These are phyloP conservation scores for Calocybe gangraenosa DNA, from an alignment of 768 basidiomycete genomes.

Conservation along the genomic window DNA sequence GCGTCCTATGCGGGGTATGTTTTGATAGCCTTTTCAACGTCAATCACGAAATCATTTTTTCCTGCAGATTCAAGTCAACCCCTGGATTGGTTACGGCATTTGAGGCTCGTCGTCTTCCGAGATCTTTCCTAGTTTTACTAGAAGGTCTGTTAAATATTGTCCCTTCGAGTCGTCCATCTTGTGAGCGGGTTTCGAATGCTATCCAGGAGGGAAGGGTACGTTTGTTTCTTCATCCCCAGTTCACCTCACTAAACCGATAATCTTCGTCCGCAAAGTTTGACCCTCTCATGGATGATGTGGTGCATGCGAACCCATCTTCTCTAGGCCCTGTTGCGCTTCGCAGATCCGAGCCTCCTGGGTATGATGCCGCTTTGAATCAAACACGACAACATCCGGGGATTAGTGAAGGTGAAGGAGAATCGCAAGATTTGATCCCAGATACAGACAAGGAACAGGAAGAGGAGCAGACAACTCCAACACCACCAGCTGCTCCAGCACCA, in stretches of 20 bases:
- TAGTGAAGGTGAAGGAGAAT: neutral
- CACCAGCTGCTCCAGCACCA: neutral
- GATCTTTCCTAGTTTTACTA: conserved; percentile 65
- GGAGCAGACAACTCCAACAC: conserved; percentile 6
- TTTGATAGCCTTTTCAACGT: neutral
- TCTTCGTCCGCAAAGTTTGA: conserved; percentile 11
- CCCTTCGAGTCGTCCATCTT: conserved; percentile 62
- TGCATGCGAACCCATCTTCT: conserved; percentile 8
- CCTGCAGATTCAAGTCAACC: conserved; percentile 45
- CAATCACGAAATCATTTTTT: neutral
- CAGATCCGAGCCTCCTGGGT: conserved; percentile 4
- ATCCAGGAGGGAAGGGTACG: conserved; percentile 72
- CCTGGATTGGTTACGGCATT: conserved; percentile 50
- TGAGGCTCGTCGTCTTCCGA: conserved; percentile 67
- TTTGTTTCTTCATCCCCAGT: conserved; percentile 8
- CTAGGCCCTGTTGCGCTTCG: conserved; percentile 9
- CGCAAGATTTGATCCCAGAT: neutral
- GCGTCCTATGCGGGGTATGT: conserved; percentile 67
- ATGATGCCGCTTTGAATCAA: neutral
- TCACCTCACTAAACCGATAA: neutral
- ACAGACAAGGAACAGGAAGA: neutral
- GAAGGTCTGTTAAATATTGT: conserved; percentile 64
- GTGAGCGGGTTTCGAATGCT: conserved; percentile 66
- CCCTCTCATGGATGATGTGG: conserved; percentile 14
- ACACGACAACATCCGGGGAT: neutral